Evolutionary conservation across 2,329 filamentous ascomycete genomes (phyloP), one percentile per base, ranked within the genome.

Genomic region (Neonectria sp.): DNA sequence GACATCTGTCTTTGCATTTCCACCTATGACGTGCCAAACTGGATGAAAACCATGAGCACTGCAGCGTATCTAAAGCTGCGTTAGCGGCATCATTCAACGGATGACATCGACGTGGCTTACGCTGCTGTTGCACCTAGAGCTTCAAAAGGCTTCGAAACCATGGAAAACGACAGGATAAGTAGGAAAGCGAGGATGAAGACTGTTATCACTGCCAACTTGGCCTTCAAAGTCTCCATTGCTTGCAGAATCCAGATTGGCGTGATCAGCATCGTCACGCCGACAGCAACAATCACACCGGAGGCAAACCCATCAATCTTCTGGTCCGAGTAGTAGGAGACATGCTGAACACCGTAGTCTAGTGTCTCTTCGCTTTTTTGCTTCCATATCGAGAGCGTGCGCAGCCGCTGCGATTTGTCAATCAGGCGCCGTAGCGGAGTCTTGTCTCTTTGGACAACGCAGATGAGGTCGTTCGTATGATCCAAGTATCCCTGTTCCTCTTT

Each of bases 171-270:
- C 15, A 73, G n/a, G 3, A 61, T 46, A 2, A 69, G 15, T 1
- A 72, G 40, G 17, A 73, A 72, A 2, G 60, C 7, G 24, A 68
- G 46, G 1, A 79, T 67, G 55, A 80, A 81, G 1, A 67, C 35
- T 0, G 79, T 80, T 25, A 81, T 81, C 5, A 79, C 70, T 1
- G 46, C 70, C 8, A 81, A 53, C 56, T 79, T 80, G 8, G n/a
- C 43, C 3, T 53, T 51, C n/a, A 67, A 17, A 17, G 33, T 46
- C 6, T 62, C 43, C 25, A 77, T 35, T 0, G 60, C 64, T 29
- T 75, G 63, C 8, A 82, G 66, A 6, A 78, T 74, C 79, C 77
- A 82, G 8, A 81, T 72, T 1, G 79, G 79, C 2, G 72, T 70
- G 29, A 81, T 69, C 11, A 81, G 70, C 74, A 82, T 78, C 1